Conservation (phyloP, 345 rosid genomes). For the Erucastrum elatum region DNA sequence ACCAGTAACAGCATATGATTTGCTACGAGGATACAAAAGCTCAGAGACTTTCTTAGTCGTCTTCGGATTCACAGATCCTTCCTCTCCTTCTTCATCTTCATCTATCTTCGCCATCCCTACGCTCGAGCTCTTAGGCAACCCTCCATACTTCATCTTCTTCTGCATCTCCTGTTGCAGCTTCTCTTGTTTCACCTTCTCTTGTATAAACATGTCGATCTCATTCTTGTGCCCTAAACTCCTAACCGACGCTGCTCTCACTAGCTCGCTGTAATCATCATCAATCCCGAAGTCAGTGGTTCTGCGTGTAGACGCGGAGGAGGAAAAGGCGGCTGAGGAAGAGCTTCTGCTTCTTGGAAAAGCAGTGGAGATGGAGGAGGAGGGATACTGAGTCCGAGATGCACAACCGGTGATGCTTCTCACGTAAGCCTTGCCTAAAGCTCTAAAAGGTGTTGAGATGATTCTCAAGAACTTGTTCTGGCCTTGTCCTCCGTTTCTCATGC, state of each 20-base stretch:
- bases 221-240: constrained; percentile 54
- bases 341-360: constrained; percentile 64
- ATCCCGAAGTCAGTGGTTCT: constrained; percentile 33
- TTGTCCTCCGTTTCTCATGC: constrained; percentile 41
- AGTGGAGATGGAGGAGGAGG: constrained; percentile 22
- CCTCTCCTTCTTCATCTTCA: constrained; percentile 47
- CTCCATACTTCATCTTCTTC: constrained; percentile 27
- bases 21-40: constrained; percentile 48
- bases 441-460: constrained; percentile 47
- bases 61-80: constrained; percentile 36
- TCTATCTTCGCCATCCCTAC: constrained; percentile 64
- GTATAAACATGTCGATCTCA: constrained; percentile 49
- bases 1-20: constrained; percentile 44
- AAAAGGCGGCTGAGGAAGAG: constrained; percentile 38
- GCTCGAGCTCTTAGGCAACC: constrained; percentile 53
- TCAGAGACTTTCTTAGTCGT: constrained; percentile 35
- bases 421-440: constrained; percentile 62
- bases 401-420: constrained; percentile 60
- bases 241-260: constrained; percentile 62
- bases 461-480: constrained; percentile 52
- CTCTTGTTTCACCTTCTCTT: constrained; percentile 34
- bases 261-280: constrained; percentile 64
- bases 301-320: constrained; percentile 36
- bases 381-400: constrained; percentile 39
- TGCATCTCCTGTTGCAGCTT: neutral